phyloP scores from a whole-genome alignment of 345 rosid genomes.

The Hevea brasiliensis region DNA sequence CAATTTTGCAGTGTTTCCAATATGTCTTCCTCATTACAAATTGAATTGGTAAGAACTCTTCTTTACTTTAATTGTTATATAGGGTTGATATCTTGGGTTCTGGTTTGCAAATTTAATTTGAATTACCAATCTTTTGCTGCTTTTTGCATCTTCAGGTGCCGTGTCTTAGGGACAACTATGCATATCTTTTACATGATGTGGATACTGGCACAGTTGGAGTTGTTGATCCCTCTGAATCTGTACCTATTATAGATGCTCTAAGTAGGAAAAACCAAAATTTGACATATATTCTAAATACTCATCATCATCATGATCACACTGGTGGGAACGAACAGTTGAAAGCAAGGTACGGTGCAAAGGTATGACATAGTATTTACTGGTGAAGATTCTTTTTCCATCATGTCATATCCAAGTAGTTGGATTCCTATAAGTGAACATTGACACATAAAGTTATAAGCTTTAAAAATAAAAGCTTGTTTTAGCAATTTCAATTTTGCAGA shows the following conservation, averaged over 20 bases:
- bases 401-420: neutral
- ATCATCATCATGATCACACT: slow-evolving; percentile 88
- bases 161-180: slow-evolving; percentile 84
- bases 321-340: slow-evolving; percentile 91
- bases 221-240: slow-evolving; percentile 96
- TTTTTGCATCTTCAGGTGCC: slow-evolving; percentile 62
- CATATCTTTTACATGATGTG: slow-evolving; percentile 87
- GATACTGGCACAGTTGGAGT: slow-evolving; percentile 99
- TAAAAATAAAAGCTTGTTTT: neutral
- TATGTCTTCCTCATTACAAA: slow-evolving; percentile 78
- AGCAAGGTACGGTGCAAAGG: slow-evolving; percentile 99
- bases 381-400: neutral
- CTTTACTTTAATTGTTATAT: neutral
- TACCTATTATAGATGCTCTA: slow-evolving; percentile 81
- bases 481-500: neutral
- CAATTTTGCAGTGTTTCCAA: slow-evolving; percentile 88
- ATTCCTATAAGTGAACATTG: neutral
- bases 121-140: neutral
- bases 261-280: slow-evolving; percentile 75
- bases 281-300: slow-evolving; percentile 91
- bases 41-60: slow-evolving; percentile 72
- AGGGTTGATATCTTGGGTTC: neutral
- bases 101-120: neutral
- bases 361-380: slow-evolving; percentile 38
- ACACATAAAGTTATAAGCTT: neutral